Percentiles rank a stretch among this genome's conserved stretches.
Evolutionary conservation across 441 rosid genomes (phyloP).

Genomic region (Populus hybrid): DNA sequence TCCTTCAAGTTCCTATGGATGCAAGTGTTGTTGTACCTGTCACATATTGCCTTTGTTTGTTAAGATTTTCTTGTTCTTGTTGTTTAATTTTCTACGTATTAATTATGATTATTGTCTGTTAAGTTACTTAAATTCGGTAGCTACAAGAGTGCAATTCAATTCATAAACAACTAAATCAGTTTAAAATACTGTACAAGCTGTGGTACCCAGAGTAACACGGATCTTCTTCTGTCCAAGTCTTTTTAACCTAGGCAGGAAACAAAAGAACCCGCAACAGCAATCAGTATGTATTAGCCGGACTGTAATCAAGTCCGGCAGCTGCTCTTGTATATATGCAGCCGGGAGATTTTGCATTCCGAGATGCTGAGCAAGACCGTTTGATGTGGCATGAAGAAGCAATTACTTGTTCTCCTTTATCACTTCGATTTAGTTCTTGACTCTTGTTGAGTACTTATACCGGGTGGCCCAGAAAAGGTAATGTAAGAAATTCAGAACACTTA

Average conservation of each 20-base stretch:
- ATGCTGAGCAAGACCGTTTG: neutral
- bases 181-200: neutral
- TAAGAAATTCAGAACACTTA: conserved; percentile 66
- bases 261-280: too few relatives aligned
- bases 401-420: neutral
- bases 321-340: neutral
- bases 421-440: conserved; percentile 17
- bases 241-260: neutral
- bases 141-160: too few relatives aligned
- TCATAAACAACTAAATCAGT: neutral
- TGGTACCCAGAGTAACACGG: neutral
- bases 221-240: too few relatives aligned
- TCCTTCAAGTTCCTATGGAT: too few relatives aligned
- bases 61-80: too few relatives aligned
- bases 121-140: too few relatives aligned
- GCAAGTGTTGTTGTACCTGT: too few relatives aligned
- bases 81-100: too few relatives aligned
- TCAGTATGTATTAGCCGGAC: neutral
- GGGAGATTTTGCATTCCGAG: neutral
- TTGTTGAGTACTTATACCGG: conserved; percentile 56
- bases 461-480: conserved; percentile 78
- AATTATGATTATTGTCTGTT: too few relatives aligned
- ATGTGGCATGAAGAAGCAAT: neutral
- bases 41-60: too few relatives aligned
- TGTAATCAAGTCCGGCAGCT: neutral